A percentile compares a stretch with the other conserved stretches of the same genome.
Evolutionary conservation across 2,329 filamentous ascomycete species (phyloP).

Genomic region (Calonectria leucothoes): DNA sequence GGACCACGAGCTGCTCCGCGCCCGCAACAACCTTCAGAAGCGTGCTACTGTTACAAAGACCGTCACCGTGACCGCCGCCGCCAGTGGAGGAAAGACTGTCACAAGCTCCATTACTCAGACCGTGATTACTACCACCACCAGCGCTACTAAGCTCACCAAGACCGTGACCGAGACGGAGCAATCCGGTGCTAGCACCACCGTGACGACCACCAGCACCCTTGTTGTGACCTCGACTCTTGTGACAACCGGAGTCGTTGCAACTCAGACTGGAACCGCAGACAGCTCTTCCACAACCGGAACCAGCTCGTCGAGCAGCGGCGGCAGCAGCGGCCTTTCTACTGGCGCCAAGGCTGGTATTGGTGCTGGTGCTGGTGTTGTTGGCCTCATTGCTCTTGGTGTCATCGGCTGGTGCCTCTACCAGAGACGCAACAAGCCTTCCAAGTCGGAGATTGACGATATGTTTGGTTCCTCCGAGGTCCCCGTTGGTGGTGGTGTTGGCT

Average conservation of each 20-base stretch:
- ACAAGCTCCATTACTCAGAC: conserved; percentile 45
- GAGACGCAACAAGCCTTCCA: conserved; percentile 46
- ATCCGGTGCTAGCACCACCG: conserved; percentile 51
- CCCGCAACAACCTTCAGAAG: conserved; percentile 43
- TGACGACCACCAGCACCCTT: conserved; percentile 52
- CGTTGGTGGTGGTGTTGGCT: conserved; percentile 45
- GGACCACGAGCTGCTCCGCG: conserved; percentile 31
- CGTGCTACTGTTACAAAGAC: conserved; percentile 48
- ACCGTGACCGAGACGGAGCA: conserved; percentile 48
- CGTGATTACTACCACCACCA: conserved; percentile 47
- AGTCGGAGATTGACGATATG: conserved; percentile 52
- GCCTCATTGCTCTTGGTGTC: conserved; percentile 45
- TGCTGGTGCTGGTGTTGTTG: conserved; percentile 52
- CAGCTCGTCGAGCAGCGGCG: conserved; percentile 19
- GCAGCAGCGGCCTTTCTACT: conserved; percentile 49
- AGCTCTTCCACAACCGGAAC: conserved; percentile 30
- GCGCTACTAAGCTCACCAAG: conserved; percentile 42
- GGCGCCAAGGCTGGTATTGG: conserved; percentile 59
- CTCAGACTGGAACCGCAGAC: conserved; percentile 41
- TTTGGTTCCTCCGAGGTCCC: conserved; percentile 57
- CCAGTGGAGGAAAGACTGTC: conserved; percentile 37
- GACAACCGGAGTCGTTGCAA: conserved; percentile 44
- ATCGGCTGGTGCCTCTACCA: conserved; percentile 46
- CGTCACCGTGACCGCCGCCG: conserved; percentile 47
- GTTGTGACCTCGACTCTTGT: conserved; percentile 49